phyloP scores from a whole-genome alignment of 768 basidiomycete species.

The Lyophyllum shimeji region DNA sequence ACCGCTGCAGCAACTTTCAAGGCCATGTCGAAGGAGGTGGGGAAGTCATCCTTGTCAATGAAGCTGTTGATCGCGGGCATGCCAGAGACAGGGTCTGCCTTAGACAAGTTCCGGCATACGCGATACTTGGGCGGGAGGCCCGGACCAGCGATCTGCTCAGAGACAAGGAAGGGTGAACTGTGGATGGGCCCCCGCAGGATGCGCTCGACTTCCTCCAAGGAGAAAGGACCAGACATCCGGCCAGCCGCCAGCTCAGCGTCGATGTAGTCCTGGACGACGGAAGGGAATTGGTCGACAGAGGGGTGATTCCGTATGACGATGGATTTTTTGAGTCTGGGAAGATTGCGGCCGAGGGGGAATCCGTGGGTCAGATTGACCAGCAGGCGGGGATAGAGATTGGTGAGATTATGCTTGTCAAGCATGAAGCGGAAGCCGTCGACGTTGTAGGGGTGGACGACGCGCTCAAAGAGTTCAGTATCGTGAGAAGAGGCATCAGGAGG shows the following conservation, averaged over 20 bases:
- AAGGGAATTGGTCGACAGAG: neutral
- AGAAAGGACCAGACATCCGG: neutral
- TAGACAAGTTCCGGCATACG: constrained; percentile 22
- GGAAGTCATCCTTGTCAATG: neutral
- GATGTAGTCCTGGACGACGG: neutral
- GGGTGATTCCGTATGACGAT: neutral
- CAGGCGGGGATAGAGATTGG: constrained; percentile 12
- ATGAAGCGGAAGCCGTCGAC: constrained; percentile 8
- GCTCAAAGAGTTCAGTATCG: neutral
- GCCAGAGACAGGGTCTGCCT: constrained; percentile 2
- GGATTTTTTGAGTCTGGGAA: constrained; percentile 9
- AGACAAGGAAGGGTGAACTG: constrained; percentile 22
- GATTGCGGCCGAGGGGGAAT: constrained; percentile 25
- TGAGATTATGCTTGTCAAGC: constrained; percentile 1
- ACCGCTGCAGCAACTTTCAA: neutral
- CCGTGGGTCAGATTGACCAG: constrained; percentile 17
- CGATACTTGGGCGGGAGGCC: constrained; percentile 7
- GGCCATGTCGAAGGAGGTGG: neutral
- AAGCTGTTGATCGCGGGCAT: constrained; percentile 14
- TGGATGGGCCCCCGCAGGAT: constrained; percentile 25
- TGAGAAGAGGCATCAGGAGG: neutral
- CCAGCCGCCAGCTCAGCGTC: neutral
- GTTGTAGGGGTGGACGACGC: constrained; percentile 18
- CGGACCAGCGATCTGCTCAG: constrained; percentile 5
- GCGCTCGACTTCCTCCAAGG: constrained; percentile 10